These are phyloP conservation scores for Ettlia oleoabundans DNA, from an alignment of 139 green algal genomes.

Conservation along the genomic window DNA sequence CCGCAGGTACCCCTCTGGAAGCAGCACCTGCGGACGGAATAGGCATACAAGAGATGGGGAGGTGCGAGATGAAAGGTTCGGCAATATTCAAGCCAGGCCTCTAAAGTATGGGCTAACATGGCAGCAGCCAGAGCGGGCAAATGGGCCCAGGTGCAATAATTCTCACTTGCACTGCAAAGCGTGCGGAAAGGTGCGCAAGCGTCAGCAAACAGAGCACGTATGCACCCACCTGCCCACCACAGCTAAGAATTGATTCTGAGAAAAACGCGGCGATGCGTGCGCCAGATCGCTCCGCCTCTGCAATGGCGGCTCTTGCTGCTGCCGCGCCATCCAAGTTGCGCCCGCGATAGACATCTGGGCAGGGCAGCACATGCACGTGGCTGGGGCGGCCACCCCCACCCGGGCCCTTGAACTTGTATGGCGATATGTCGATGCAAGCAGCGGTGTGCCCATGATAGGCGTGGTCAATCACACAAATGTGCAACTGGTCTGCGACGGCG, in stretches of 20 bases:
- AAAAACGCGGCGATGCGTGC: conserved; percentile 89
- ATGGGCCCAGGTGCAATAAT: too few species aligned
- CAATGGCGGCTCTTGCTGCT: conserved; percentile 57
- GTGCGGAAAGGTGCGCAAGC: background rate
- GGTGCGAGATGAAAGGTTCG: too few species aligned
- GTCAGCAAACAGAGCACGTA: background rate
- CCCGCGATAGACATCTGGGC: conserved; percentile 89
- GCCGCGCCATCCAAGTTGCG: conserved; percentile 80
- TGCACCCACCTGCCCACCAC: conserved; percentile 75
- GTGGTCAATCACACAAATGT: conserved; percentile 70
- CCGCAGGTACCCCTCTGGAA: conserved; percentile 89
- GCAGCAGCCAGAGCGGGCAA: too few species aligned
- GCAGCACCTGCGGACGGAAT: too few species aligned
- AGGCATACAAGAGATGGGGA: too few species aligned
- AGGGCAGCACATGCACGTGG: conserved; percentile 43
- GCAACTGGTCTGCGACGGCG: conserved; percentile 19
- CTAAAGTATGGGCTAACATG: too few species aligned
- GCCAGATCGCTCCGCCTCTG: conserved; percentile 65
- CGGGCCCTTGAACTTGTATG: conserved; percentile 87
- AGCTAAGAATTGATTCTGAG: conserved; percentile 89
- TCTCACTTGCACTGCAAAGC: too few species aligned
- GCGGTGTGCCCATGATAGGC: conserved; percentile 90
- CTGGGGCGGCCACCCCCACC: conserved; percentile 45
- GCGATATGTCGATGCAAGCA: conserved; percentile 84
- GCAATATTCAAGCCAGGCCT: too few species aligned